These are phyloP conservation scores for Brassica nigra DNA, from an alignment of 345 rosid species.

Conservation along the genomic window DNA sequence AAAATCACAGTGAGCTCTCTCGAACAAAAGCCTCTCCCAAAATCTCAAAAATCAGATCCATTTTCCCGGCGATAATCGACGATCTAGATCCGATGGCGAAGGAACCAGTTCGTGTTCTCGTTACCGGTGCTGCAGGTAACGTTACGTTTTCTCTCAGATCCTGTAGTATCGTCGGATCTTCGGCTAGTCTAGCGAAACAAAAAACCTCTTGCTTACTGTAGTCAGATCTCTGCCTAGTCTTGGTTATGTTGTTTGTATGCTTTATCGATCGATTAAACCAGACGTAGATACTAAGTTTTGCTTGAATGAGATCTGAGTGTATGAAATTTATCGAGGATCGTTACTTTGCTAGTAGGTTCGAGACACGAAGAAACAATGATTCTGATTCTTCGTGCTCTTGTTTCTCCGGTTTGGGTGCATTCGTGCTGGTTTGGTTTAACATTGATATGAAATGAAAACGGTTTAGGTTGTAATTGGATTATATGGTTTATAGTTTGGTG, in stretches of 20 bases:
- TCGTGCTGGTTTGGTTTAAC: not conserved
- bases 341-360: not conserved
- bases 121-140: conserved; percentile 98
- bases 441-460: not conserved
- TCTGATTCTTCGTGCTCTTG: not conserved
- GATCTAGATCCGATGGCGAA: conserved; percentile 68
- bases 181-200: conserved; percentile 1
- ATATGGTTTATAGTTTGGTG: not conserved
- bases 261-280: not conserved
- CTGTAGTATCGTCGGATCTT: conserved; percentile 5
- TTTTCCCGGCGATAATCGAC: conserved; percentile 31
- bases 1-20: conserved; percentile 29
- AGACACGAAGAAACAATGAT: not conserved
- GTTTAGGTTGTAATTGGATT: not conserved
- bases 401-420: not conserved
- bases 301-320: conserved; percentile 18
- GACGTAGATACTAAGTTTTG: not conserved
- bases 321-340: not conserved
- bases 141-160: not conserved
- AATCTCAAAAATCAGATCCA: conserved; percentile 10
- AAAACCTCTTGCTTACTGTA: not conserved
- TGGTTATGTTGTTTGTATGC: not conserved
- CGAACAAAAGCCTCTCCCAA: conserved; percentile 3
- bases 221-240: conserved; percentile 29
- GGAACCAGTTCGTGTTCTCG: conserved; percentile 95